Percentiles rank a stretch among this genome's conserved stretches.
Evolutionary conservation across 2,329 filamentous ascomycete genomes (phyloP).

Genomic region (Penicillium sp.): DNA sequence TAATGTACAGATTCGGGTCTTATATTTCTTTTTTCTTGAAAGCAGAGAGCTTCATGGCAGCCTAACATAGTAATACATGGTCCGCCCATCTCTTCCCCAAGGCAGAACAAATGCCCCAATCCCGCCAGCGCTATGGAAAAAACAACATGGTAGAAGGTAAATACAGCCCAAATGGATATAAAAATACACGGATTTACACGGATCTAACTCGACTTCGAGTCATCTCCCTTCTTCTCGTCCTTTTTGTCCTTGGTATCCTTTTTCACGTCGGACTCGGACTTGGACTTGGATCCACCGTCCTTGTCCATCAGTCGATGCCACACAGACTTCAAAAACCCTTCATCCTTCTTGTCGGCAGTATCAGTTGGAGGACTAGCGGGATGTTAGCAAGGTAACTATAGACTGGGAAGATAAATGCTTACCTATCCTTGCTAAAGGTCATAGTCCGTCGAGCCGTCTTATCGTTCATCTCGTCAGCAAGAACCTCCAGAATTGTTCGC

Average conservation of each 20-base stretch:
- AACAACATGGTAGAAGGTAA: conserved; percentile 27
- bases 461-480: conserved; percentile 94
- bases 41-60: conserved; percentile 25
- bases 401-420: conserved; percentile 29
- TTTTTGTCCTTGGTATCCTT: conserved; percentile 21
- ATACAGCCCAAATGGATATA: conserved; percentile 30
- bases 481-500: conserved; percentile 87
- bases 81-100: conserved; percentile 12
- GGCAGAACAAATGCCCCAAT: conserved; percentile 26
- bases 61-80: conserved; percentile 25
- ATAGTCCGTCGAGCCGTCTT: conserved; percentile 89
- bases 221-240: conserved; percentile 5
- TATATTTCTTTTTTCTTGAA: conserved; percentile 3
- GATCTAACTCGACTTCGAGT: conserved; percentile 39
- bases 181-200: conserved; percentile 25
- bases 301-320: conserved; percentile 87
- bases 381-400: background rate
- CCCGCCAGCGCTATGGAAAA: conserved; percentile 43
- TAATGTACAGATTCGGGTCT: background rate
- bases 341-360: conserved; percentile 58
- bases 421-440: conserved; percentile 67
- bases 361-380: conserved; percentile 22
- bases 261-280: conserved; percentile 23
- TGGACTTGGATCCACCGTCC: conserved; percentile 27
- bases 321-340: conserved; percentile 87